A percentile compares a stretch with the other conserved stretches of the same genome.
These are phyloP conservation scores for Amylocarpus encephaloides DNA, from an alignment of 2,329 filamentous ascomycete species.

Conservation along the genomic window DNA sequence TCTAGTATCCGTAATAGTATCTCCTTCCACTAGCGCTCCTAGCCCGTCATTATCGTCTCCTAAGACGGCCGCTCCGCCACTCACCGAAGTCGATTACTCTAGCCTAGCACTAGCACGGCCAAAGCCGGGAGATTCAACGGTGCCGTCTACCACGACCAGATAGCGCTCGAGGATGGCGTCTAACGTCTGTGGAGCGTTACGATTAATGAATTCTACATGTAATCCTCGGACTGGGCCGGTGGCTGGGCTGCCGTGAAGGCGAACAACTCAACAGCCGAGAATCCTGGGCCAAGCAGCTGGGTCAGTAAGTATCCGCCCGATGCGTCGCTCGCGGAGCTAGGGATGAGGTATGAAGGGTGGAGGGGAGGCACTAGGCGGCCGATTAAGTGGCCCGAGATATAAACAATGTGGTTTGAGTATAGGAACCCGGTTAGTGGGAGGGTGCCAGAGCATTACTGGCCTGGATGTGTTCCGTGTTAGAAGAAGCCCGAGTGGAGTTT, in stretches of 20 bases:
- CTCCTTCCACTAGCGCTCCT: slow-evolving; percentile 5
- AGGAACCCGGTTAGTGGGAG: slow-evolving; percentile 1
- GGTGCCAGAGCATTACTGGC: slow-evolving; percentile 1
- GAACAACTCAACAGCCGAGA: neutral
- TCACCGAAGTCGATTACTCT: neutral
- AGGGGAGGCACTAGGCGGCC: neutral
- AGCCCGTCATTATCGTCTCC: neutral
- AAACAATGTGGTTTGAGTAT: slow-evolving; percentile 4
- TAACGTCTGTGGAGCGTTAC: slow-evolving; percentile 1
- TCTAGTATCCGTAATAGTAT: neutral
- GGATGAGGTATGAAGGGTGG: neutral
- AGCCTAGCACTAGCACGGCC: neutral
- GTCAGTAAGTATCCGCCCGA: neutral
- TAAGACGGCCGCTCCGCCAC: slow-evolving; percentile 1
- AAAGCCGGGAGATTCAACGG: slow-evolving; percentile 4
- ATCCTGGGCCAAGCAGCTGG: neutral
- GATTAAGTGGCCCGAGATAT: slow-evolving; percentile 1
- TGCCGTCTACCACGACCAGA: slow-evolving; percentile 1
- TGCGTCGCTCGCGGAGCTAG: neutral
- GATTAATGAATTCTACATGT: slow-evolving; percentile 1
- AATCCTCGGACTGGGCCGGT: neutral
- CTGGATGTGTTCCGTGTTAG: neutral
- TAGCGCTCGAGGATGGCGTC: neutral
- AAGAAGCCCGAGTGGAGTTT: slow-evolving; percentile 1
- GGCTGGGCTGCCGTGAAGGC: neutral